Conservation (phyloP, 495 filamentous ascomycete genomes). For the Neurospora sublineolata region DNA sequence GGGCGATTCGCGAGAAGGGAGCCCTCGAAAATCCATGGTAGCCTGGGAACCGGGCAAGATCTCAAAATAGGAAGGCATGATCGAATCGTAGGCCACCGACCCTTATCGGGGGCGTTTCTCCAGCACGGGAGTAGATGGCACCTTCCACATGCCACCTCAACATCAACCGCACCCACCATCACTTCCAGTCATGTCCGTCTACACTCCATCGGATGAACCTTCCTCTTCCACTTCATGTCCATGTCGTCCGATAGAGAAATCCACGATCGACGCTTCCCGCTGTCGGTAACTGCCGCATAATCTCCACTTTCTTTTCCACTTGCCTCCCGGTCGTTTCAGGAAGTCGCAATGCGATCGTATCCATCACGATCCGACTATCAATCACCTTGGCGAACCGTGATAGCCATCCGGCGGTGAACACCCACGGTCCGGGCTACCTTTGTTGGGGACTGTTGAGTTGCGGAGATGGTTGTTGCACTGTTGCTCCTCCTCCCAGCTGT, state of each 20-base stretch:
- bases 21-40: background rate
- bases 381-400: background rate
- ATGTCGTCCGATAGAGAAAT: background rate
- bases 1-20: background rate
- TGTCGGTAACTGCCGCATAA: background rate
- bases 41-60: background rate
- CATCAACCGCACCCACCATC: background rate
- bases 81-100: background rate
- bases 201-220: background rate
- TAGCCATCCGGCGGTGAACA: background rate
- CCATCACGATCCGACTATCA: background rate
- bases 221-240: background rate
- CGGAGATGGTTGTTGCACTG: background rate
- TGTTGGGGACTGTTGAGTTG: background rate
- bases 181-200: background rate
- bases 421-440: background rate
- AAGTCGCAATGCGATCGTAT: background rate
- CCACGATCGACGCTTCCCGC: background rate
- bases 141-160: background rate
- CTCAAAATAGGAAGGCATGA: background rate
- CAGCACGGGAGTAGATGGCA: background rate
- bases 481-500: background rate
- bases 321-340: background rate
- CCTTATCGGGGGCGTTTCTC: background rate
- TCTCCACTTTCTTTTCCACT: background rate